Base-by-base conservation (phyloP, 2,329 filamentous ascomycete species). In the Ophiostoma perfectum region DNA sequence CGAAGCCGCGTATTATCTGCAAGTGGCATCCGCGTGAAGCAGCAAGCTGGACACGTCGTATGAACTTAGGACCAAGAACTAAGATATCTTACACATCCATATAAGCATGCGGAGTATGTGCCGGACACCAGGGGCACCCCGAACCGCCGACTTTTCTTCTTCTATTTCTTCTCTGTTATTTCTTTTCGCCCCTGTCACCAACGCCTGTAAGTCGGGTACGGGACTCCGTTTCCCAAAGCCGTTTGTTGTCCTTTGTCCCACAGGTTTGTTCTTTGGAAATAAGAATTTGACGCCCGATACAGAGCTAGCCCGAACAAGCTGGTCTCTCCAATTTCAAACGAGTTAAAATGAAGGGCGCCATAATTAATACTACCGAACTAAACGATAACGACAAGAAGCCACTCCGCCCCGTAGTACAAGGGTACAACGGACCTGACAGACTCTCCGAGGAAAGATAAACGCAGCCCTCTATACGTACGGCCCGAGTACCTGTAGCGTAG, bases 311-410 rank as follows among this genome's bases (percentile, higher is more conserved):
- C 49, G 18, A 55, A 55, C 27, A 16, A 14, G 49, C 18, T 55
- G 3, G n/a, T 55, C 27, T 55, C 18, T 55, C 18, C 8, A 55
- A 55, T 55, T 55, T 55, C 8, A 55, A 55, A 55, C 49, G 49
- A 55, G 27, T 55, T 55, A 55, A 55, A 55, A 55, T 55, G 49
- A 55, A 55, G 18, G 49, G 49, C 49, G 49, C 49, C 49, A 55
- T 55, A 55, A 27, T 52, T 18, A 55, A 55, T 55, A 55, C 49
- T n/a, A 55, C 49, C 8, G 49, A 18, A 27, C n/a, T 64, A 60
- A 60, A 38, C 55, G 55, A 60, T 60, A 60, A 38, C 55, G 55
- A 60, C 27, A 8, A 55, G 27, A 58, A 60, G 55, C 55, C 55
- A 60, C 55, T 60, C 55, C 14, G 18, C 55, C 27, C 27, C 55